Base-by-base conservation (phyloP, 176 grass and related monocot genomes). In the Aegilops longissima region DNA sequence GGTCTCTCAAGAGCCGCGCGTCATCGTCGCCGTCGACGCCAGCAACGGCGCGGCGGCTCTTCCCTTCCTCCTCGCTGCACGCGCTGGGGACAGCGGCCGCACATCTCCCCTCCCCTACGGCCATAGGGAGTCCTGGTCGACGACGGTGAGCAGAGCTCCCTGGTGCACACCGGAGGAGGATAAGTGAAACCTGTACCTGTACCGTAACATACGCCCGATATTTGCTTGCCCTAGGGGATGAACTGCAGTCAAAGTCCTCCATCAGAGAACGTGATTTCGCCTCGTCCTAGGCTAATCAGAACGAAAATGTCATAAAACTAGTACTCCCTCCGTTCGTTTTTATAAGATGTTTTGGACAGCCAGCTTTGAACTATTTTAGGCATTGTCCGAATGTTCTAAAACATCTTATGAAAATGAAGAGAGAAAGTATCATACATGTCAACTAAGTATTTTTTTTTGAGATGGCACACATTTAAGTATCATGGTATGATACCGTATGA, bases 11-110 rank as follows among this genome's bases (percentile, higher is more conserved):
- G 61, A 82, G 72, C 64, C 79, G 84, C 33, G 54, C 45, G 25
- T 16, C 82, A 2, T 47, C 86, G 30, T 31, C 81, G 10, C 59
- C 70, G 27, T 49, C 70, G 6, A 21, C 70, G 6, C 17, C 49
- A 3, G 78, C 31, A 0, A 54, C 62, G 40, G 84, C 88, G 0
- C 71, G 88, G 5, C 63, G 88, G 83, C 88, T 90, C 38, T 86
- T 90, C 79, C 72, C 83, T 30, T 34, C 72, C 16, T 33, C 71
- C 12, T 40, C 79, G 40, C 23, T 66, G 39, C 74, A 84, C 66
- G 39, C 52, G 0, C 23, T 68, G 72, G 45, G 54, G 54, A 8
- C 59, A 58, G 75, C 66, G 33, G 25, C 82, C 8, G 42, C 49
- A 58, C 69, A 75, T 24, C 61, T 14, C 5, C 51, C 80, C 63